A percentile compares a stretch with the other conserved stretches of the same genome.
phyloP scores from a whole-genome alignment of 495 filamentous ascomycete species.

The Aspergillus saccharolyticus region DNA sequence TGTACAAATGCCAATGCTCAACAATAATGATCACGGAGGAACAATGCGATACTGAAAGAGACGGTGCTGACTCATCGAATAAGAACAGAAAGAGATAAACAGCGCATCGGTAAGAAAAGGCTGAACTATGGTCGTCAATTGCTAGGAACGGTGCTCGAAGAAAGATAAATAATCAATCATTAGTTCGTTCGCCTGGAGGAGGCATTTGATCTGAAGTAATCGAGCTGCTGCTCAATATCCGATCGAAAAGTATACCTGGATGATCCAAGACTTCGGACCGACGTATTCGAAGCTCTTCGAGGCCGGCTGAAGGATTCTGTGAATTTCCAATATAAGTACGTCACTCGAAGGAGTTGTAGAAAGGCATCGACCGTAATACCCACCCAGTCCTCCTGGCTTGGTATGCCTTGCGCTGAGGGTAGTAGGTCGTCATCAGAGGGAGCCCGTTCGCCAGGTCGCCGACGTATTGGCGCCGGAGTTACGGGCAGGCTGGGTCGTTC shows the following conservation, averaged over 20 bases:
- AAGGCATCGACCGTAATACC: constrained; percentile 58
- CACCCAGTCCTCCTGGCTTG: constrained; percentile 85
- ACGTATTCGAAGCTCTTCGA: constrained; percentile 62
- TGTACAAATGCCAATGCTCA: not conserved
- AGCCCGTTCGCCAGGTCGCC: constrained; percentile 45
- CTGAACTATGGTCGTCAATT: not conserved
- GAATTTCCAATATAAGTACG: constrained; percentile 56
- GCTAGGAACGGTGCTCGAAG: not conserved
- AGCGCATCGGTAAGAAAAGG: not conserved
- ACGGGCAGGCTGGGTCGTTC: constrained; percentile 89
- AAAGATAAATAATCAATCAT: not conserved
- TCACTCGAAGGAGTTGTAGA: constrained; percentile 46
- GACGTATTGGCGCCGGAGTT: constrained; percentile 72
- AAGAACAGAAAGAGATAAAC: not conserved
- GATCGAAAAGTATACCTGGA: constrained; percentile 19
- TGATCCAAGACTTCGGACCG: constrained; percentile 54
- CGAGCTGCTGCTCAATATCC: constrained; percentile 2
- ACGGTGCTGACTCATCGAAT: not conserved
- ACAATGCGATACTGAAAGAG: not conserved
- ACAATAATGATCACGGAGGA: not conserved
- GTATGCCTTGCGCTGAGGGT: constrained; percentile 72
- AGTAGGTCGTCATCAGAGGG: constrained; percentile 36
- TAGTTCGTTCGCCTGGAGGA: not conserved
- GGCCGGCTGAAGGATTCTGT: constrained; percentile 65
- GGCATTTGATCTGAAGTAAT: not conserved